Evolutionary conservation across 805 yeast species (phyloP), one percentile per base, ranked within the genome.

Genomic region (Zygosaccharomyces gambellarensis): DNA sequence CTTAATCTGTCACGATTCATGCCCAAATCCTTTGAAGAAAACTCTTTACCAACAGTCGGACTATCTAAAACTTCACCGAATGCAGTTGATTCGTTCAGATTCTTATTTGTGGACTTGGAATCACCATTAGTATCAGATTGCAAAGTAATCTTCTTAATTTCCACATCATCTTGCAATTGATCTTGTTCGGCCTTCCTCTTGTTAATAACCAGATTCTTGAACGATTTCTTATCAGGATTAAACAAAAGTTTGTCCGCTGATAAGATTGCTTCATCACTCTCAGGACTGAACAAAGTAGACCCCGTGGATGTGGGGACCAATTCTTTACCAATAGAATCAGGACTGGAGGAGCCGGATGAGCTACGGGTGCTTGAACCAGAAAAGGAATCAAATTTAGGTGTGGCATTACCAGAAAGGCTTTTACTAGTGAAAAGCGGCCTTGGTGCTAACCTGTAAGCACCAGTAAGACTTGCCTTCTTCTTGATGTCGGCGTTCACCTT

Each of bases 361-460:
- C 31, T 39, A 19, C 48, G 47, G 14, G 52, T 42, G 25, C 43
- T 44, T 8, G 31, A 34, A 21, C 45, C 43, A 19, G 39, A 28
- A 2, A 48, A 36, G 8, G 39, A 41, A 32, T 40, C 47, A 17
- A 32, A 32, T 29, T 41, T 49, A 14, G 31, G 38, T 8, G 34
- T 42, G 4, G 43, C 29, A 17, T 25, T 43, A 27, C 29, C 40
- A 23, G 51, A 29, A 17, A 51, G 29, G 22, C 43, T 49, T 28
- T 48, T 57, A 9, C 53, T 46, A 36, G 70, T 63, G 53, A 79
- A 79, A 39, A 81, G 63, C 2, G 85, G 82, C 50, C 75, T 80
- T 43, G 94, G 92, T 0, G 84, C 76, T 34, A 85, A 68, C 61
- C 79, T 79, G 56, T 81, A 83, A 0, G 86, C 83, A 17, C 81